Conservation (phyloP, 495 filamentous ascomycete genomes). For the Neohortaea acidophila region DNA sequence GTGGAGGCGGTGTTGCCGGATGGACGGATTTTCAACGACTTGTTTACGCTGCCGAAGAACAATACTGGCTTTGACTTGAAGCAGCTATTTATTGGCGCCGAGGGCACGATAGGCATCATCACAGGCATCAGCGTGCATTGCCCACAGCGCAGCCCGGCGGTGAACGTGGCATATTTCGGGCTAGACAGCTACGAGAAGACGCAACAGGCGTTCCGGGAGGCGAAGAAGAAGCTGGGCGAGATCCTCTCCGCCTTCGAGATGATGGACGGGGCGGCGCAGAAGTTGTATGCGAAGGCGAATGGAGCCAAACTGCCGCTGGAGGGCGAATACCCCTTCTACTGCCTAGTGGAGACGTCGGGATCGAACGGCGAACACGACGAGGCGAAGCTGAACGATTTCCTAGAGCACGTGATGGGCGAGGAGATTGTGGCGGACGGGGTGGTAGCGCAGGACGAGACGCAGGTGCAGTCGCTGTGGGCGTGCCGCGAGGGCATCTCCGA, state of each 20-base stretch:
- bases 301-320: slow-evolving; percentile 66
- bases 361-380: slow-evolving; percentile 81
- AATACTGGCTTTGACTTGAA: slow-evolving; percentile 97
- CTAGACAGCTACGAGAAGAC: slow-evolving; percentile 75
- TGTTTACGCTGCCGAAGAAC: slow-evolving; percentile 82
- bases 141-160: slow-evolving; percentile 65
- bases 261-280: slow-evolving; percentile 75
- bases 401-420: slow-evolving; percentile 79
- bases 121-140: slow-evolving; percentile 81
- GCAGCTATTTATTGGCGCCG: slow-evolving; percentile 89
- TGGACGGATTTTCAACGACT: slow-evolving; percentile 77
- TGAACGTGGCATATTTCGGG: slow-evolving; percentile 84
- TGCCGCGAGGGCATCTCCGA: slow-evolving; percentile 92
- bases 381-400: slow-evolving; percentile 60
- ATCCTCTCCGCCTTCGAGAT: slow-evolving; percentile 95
- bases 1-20: slow-evolving; percentile 86
- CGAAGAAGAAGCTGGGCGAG: slow-evolving; percentile 78
- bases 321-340: slow-evolving; percentile 79
- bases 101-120: slow-evolving; percentile 89
- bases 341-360: slow-evolving; percentile 87
- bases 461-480: slow-evolving; percentile 69
- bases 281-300: slow-evolving; percentile 55
- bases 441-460: slow-evolving; percentile 81
- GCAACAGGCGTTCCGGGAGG: slow-evolving; percentile 64
- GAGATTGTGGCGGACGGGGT: slow-evolving; percentile 78